Evolutionary conservation across 371 early-diverging fungal genomes (phyloP).

Genomic region (Mortierella sp.): DNA sequence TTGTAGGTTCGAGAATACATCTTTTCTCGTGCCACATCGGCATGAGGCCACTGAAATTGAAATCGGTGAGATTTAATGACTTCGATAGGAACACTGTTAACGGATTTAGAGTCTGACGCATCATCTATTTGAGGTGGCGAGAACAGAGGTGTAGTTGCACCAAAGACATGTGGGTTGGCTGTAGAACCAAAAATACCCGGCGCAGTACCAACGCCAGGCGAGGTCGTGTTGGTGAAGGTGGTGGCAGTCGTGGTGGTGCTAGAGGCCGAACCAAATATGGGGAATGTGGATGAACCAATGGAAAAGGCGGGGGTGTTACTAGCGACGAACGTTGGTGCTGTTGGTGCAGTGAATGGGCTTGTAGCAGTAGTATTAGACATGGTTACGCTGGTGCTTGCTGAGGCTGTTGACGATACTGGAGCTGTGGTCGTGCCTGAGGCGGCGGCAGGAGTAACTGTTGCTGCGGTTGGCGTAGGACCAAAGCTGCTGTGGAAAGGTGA

Average conservation of each 20-base stretch:
- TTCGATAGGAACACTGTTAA: background rate
- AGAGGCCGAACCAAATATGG: background rate
- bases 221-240: background rate
- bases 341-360: background rate
- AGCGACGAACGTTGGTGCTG: background rate
- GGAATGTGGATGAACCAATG: no score
- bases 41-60: constrained; percentile 11
- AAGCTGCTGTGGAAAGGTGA: constrained; percentile 16
- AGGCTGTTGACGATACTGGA: background rate
- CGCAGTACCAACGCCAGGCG: no score
- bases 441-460: constrained; percentile 20
- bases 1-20: background rate
- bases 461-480: constrained; percentile 15
- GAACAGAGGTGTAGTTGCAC: background rate
- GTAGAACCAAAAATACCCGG: background rate
- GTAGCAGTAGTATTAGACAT: background rate
- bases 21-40: background rate
- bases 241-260: background rate
- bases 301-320: no score
- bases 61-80: background rate
- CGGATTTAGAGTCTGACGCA: background rate
- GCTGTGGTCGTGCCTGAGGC: constrained; percentile 10
- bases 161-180: background rate
- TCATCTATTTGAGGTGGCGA: background rate
- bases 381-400: background rate